A percentile compares a stretch with the other conserved stretches of the same genome.
Evolutionary conservation across 805 yeast genomes (phyloP).

Genomic region (Starmerella vitae): DNA sequence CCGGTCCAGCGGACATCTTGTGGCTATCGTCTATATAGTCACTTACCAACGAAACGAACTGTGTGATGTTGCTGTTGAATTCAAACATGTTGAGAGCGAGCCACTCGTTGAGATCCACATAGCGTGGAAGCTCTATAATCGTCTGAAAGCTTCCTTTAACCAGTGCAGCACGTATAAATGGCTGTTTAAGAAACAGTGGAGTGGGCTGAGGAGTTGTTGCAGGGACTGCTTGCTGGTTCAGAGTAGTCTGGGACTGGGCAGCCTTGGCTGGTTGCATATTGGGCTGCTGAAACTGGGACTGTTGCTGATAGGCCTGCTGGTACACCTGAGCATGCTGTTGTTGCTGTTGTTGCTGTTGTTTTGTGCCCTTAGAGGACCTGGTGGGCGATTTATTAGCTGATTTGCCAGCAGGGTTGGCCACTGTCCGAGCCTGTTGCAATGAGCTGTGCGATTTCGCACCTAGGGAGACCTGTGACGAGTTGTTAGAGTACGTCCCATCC

Average conservation of each 20-base stretch:
- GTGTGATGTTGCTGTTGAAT: conserved; percentile 69
- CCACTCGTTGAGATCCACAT: conserved; percentile 94
- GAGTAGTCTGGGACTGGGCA: conserved; percentile 2
- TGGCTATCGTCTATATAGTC: conserved; percentile 79
- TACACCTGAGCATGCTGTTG: not conserved
- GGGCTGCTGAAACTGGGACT: not conserved
- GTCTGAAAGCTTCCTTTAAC: conserved; percentile 96
- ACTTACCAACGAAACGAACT: conserved; percentile 77
- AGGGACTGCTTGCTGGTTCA: not conserved
- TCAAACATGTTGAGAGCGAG: conserved; percentile 85
- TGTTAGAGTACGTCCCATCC: conserved; percentile 8
- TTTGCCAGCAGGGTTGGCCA: not conserved
- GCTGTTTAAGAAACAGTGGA: conserved; percentile 77
- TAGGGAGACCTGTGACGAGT: conserved; percentile 13
- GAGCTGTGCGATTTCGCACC: conserved; percentile 9
- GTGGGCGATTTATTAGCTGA: not conserved
- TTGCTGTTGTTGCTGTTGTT: not conserved
- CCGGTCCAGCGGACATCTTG: conserved; percentile 89
- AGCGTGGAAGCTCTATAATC: conserved; percentile 86
- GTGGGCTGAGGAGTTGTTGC: conserved; percentile 3
- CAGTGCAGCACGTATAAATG: conserved; percentile 82
- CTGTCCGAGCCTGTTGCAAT: conserved; percentile 1
- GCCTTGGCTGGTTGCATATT: not conserved
- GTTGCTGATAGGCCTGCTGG: not conserved
- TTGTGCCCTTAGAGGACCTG: not conserved